Percentiles rank a stretch among this genome's conserved stretches.
Conservation (phyloP, 306 rosid genomes). For the Mimosa bimucronata region DNA sequence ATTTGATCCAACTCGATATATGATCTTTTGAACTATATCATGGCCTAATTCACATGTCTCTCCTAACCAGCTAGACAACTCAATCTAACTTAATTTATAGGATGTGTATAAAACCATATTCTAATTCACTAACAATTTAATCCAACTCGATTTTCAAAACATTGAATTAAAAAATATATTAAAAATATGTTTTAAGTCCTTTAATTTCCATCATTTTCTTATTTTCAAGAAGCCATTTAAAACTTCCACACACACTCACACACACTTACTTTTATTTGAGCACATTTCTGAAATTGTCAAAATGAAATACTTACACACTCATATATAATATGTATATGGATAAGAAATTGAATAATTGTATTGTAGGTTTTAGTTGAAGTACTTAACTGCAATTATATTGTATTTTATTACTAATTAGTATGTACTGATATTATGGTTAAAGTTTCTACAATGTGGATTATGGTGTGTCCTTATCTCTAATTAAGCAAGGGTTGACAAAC, state of each 20-base stretch:
- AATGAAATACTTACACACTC: neutral
- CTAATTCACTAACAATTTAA: too few species aligned
- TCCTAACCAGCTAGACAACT: neutral
- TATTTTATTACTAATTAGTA: too few species aligned
- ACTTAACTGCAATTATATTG: neutral
- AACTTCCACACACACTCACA: too few species aligned
- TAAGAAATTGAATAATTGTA: neutral
- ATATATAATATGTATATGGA: too few species aligned
- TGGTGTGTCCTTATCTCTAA: neutral
- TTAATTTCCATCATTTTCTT: neutral
- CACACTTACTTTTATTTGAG: neutral
- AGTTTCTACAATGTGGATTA: neutral
- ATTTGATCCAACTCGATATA: too few species aligned
- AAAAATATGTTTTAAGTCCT: too few species aligned
- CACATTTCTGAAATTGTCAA: too few species aligned
- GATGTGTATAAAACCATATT: neutral
- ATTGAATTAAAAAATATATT: too few species aligned
- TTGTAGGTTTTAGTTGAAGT: neutral
- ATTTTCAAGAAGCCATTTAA: too few species aligned
- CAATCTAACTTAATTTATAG: neutral
- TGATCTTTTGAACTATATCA: too few species aligned
- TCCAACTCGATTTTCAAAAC: too few species aligned
- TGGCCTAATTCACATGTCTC: too few species aligned
- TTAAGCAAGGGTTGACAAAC: constrained; percentile 26
- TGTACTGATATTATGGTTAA: neutral